Evolutionary conservation across 176 grass and related monocot species (phyloP), one percentile per base, ranked within the genome.

Genomic region (Phyllostachys edulis): DNA sequence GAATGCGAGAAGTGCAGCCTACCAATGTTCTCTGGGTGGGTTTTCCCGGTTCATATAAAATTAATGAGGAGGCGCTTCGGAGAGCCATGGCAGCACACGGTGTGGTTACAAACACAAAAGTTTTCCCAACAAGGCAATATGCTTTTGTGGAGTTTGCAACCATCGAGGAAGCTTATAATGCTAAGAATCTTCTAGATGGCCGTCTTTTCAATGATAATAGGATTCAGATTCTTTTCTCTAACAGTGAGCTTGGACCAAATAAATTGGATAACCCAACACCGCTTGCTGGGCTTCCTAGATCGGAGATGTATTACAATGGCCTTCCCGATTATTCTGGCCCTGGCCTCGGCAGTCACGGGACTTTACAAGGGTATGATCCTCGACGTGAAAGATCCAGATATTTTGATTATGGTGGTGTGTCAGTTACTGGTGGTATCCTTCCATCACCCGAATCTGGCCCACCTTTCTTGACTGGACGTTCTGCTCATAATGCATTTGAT

Each of bases 61-160:
- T 94, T 74, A 92, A 96, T 2, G 91, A 99, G 81, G 89, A 89
- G 46, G 68, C 74, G 23, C 93, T 99, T 79, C 88, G 84, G 59
- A 84, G 85, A 71, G 93, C 91, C 21, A 99, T 99, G 96, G 86
- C 91, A 77, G 83, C 85, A 77, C 91, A 89, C 78, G 96, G 96
- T 76, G 89, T 94, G 9, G 88, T 99, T 72, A 92, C 86, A 13
- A 91, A 87, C 40, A 92, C 87, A 51, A 94, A 90, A 85, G 77
- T 82, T 63, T 96, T 96, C 71, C 93, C 76, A 59, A 67, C 83
- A 41, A 92, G 93, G 69, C 89, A 91, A 41, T 94, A 92, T 85
- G 91, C 96, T 77, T 99, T 99, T 84, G 91, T 96, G 9, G 93
- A 96, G 69, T 99, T 99, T 65, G 79, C 89, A 73, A 96, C 73